Evolutionary conservation across 139 green algal species (phyloP), one percentile per base, ranked within the genome.

Genomic region (Coccomyxa sp.): DNA sequence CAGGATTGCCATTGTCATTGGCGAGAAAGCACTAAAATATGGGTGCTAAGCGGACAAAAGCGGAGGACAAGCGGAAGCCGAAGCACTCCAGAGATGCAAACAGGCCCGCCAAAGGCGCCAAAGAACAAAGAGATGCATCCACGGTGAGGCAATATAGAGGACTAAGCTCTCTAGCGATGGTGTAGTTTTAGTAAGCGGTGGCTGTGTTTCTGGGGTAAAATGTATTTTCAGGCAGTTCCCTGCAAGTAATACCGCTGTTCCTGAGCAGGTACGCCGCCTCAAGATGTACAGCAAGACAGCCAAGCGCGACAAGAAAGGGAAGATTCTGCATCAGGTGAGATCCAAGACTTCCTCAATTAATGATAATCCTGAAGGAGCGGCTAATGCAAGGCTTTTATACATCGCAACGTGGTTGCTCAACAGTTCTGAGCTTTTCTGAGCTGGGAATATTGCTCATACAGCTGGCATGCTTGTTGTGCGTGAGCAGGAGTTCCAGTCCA

Each of bases 261-360:
- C 7, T 51, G 38, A 83, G 77, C 86, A 97, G 94, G 94, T 98
- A 21, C 92, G 93, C 25, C 90, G 95, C 45, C 94, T 99, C 76
- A 92, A 94, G 13, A 99, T 99, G 97, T 99, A 99, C 92, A 98
- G 96, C 67, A 95, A 88, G 25, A 90, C 88, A 27, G 88, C 97
- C 0, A 86, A 92, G 57, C 85, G 97, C 0, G 95, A 99, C 91
- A 97, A 94, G 82, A 95, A 97, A 17, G 97, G 97, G 13, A 92
- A 92, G 23, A 76, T 99, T 28, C 85, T 98, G 18, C 91, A 93
- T 82, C 85, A 98, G 88, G 92, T 92, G 32, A 83, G 84, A 10
- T 0, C 67, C 57, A 13, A 16, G 51, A 10, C 31, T 45, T 76
- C 21, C n/a, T n/a, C n/a, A n/a, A n/a, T 51, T 51, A 7, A 51